Percentiles rank a stretch among this genome's conserved stretches.
phyloP scores from a whole-genome alignment of 169 alveolate genomes.

The Toxoplasma gondii region DNA sequence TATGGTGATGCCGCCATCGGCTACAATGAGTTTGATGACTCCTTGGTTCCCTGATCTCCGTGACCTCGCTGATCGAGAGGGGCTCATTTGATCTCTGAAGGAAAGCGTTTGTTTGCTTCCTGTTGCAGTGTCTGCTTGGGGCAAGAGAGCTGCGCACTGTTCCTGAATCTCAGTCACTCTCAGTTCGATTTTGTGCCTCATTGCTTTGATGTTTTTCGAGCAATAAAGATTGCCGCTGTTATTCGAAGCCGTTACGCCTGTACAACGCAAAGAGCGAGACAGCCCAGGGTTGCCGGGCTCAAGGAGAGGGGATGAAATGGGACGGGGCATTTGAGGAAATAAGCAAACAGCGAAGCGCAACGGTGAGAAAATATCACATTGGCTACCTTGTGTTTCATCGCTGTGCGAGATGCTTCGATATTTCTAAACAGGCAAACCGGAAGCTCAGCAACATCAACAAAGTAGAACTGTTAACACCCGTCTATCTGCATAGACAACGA shows the following conservation, averaged over 20 bases:
- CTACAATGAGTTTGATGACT: neutral
- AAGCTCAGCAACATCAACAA: no score
- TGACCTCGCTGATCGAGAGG: neutral
- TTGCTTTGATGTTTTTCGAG: neutral
- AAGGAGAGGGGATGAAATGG: neutral
- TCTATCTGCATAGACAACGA: no score
- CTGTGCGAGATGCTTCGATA: no score
- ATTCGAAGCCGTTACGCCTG: neutral
- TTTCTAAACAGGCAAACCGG: no score
- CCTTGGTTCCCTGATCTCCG: neutral
- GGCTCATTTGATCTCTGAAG: neutral
- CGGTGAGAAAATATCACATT: no score
- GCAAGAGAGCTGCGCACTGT: neutral
- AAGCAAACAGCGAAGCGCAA: no score
- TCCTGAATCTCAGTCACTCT: constrained; percentile 2
- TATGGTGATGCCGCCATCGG: constrained; percentile 44
- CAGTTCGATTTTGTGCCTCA: neutral
- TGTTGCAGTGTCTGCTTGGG: neutral
- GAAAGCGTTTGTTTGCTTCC: neutral
- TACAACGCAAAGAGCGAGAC: neutral
- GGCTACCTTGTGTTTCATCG: no score
- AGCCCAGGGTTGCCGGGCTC: neutral
- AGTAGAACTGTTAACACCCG: no score
- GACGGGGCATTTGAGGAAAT: no score
- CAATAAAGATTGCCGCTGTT: constrained; percentile 22